phyloP scores from a whole-genome alignment of 2,329 filamentous ascomycete species.

The Pseudohalonectria lignicola region DNA sequence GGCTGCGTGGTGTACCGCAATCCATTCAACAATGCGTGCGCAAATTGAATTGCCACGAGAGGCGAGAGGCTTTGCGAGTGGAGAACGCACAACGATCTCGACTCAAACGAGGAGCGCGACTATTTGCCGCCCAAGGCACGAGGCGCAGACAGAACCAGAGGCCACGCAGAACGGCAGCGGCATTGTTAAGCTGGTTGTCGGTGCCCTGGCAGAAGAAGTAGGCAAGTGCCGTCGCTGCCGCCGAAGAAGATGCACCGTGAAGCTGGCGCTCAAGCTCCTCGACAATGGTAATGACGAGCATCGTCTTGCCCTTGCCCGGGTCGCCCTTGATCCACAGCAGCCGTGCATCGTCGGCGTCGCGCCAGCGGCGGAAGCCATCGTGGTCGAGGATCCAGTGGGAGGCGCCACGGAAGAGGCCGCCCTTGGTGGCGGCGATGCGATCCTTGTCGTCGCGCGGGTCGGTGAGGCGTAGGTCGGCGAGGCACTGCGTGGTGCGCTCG shows the following conservation, averaged over 20 bases:
- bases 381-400: slow-evolving; percentile 22
- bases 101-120: no score
- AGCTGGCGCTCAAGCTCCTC: background rate
- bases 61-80: no score
- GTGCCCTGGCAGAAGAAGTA: slow-evolving; percentile 33
- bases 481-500: slow-evolving; percentile 1
- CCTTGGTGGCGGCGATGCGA: slow-evolving; percentile 12
- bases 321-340: slow-evolving; percentile 23
- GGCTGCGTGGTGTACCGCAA: no score
- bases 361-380: slow-evolving; percentile 15
- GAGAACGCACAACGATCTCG: no score
- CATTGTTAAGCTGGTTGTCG: slow-evolving; percentile 23
- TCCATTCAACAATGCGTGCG: no score
- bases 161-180: slow-evolving; percentile 26
- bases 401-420: slow-evolving; percentile 13
- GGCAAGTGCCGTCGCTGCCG: slow-evolving; percentile 5
- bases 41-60: no score
- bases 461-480: slow-evolving; percentile 4
- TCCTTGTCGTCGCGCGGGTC: slow-evolving; percentile 11
- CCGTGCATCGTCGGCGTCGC: slow-evolving; percentile 7
- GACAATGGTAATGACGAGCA: no score
- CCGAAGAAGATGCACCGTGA: background rate
- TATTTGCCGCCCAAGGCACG: no score
- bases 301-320: slow-evolving; percentile 24
- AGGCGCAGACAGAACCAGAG: no score